Conservation (phyloP, 164 flowering plant species). For the Piper betle region DNA sequence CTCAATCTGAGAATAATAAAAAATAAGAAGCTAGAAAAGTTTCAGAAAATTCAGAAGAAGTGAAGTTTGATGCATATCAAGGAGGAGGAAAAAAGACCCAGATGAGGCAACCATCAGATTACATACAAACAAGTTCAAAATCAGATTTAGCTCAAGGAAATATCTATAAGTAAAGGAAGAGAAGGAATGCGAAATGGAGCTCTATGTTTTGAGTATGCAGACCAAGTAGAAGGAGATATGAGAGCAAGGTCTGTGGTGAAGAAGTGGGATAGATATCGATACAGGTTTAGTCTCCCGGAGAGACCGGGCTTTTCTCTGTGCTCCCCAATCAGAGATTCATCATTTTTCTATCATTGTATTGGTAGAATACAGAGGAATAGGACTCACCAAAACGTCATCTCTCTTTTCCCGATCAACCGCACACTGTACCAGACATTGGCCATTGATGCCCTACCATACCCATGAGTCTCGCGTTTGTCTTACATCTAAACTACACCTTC, state of each 20-base stretch:
- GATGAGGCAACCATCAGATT: not conserved
- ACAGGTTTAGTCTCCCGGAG: slow-evolving; percentile 43
- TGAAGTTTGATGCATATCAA: no score
- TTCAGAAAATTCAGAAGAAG: no score
- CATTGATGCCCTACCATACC: not conserved
- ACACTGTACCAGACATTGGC: not conserved
- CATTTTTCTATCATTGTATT: not conserved
- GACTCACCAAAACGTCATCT: not conserved
- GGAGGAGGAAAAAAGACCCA: no score
- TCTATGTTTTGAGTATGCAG: not conserved
- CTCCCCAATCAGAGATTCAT: not conserved
- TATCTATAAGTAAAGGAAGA: not conserved
- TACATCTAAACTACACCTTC: no score
- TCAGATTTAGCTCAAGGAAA: not conserved
- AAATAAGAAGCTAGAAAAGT: no score
- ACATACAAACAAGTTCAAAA: not conserved
- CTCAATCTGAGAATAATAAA: no score
- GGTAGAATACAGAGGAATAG: not conserved
- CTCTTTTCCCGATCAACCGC: not conserved
- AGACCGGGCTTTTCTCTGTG: slow-evolving; percentile 30
- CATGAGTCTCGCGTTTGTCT: not conserved
- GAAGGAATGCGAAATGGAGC: not conserved
- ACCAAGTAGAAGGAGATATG: not conserved
- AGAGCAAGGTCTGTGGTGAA: not conserved
- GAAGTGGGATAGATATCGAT: slow-evolving; percentile 9